Percentiles rank a stretch among this genome's conserved stretches.
phyloP scores from a whole-genome alignment of 1,284 basidiomycete species.

The Trichosporon inkin region DNA sequence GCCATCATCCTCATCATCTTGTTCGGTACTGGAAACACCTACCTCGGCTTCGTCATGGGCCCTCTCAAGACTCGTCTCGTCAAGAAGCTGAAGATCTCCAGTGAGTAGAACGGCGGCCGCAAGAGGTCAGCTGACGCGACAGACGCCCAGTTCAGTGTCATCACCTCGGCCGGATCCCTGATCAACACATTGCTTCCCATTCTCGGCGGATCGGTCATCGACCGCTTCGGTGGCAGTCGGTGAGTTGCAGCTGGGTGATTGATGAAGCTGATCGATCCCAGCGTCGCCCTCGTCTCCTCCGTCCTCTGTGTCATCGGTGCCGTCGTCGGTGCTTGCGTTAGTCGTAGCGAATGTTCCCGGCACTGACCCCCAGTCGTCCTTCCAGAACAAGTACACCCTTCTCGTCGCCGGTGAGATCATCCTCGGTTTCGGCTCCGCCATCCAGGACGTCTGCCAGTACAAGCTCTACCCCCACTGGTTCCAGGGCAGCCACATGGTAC shows the following conservation, averaged over 20 bases:
- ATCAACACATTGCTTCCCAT: slow-evolving; percentile 51
- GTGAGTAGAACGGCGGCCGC: slow-evolving; percentile 23
- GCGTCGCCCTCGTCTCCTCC: slow-evolving; percentile 4
- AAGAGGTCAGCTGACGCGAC: neutral
- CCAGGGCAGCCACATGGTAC: slow-evolving; percentile 26
- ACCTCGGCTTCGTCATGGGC: slow-evolving; percentile 29
- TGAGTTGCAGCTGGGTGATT: slow-evolving; percentile 10
- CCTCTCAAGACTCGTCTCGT: slow-evolving; percentile 47
- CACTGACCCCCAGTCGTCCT: slow-evolving; percentile 22
- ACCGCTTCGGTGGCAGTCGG: slow-evolving; percentile 46
- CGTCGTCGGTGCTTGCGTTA: slow-evolving; percentile 10
- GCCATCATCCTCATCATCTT: slow-evolving; percentile 38
- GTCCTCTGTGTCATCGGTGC: slow-evolving; percentile 8
- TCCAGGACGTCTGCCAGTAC: slow-evolving; percentile 29
- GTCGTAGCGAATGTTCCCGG: neutral
- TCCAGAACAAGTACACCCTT: slow-evolving; percentile 29
- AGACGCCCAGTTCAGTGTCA: slow-evolving; percentile 50
- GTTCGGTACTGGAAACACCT: slow-evolving; percentile 36
- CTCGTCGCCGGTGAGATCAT: slow-evolving; percentile 35
- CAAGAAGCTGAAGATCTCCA: slow-evolving; percentile 42
- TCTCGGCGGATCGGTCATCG: slow-evolving; percentile 50
- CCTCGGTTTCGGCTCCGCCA: slow-evolving; percentile 34
- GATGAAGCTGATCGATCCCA: neutral
- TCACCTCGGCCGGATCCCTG: slow-evolving; percentile 44
- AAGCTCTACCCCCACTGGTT: slow-evolving; percentile 47